Conservation (phyloP, 2,329 filamentous ascomycete genomes). For the Meredithiella fracta region DNA sequence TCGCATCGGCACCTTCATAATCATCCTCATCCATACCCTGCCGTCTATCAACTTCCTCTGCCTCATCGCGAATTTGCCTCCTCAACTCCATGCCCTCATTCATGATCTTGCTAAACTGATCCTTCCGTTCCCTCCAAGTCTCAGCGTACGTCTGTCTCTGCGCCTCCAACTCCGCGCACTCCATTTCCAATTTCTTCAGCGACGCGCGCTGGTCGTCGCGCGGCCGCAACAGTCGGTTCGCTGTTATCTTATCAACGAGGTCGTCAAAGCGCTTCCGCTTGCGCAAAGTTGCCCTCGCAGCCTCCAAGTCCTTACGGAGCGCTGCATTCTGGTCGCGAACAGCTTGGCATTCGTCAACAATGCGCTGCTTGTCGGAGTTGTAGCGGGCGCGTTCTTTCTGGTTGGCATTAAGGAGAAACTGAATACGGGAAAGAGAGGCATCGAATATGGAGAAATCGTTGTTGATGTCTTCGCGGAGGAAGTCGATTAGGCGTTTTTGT, state of each 20-base stretch:
- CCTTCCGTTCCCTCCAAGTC: conserved; percentile 70
- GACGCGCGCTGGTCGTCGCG: conserved; percentile 69
- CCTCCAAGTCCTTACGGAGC: conserved; percentile 59
- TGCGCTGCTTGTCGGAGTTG: conserved; percentile 60
- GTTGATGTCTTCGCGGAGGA: conserved; percentile 66
- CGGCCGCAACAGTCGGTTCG: conserved; percentile 60
- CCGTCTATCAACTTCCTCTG: conserved; percentile 78
- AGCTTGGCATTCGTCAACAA: conserved; percentile 58
- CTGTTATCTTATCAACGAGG: conserved; percentile 71
- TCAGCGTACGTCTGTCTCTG: conserved; percentile 68
- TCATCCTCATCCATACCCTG: conserved; percentile 63
- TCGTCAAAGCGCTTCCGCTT: conserved; percentile 77
- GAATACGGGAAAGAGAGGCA: conserved; percentile 69
- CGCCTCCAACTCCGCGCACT: conserved; percentile 72
- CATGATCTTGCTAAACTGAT: conserved; percentile 78
- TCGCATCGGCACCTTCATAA: conserved; percentile 41
- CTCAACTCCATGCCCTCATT: conserved; percentile 79
- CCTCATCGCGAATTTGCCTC: conserved; percentile 79
- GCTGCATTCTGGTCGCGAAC: conserved; percentile 60
- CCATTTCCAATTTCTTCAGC: conserved; percentile 66
- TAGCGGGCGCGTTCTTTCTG: conserved; percentile 70
- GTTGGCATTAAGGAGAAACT: conserved; percentile 74
- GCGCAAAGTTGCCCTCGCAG: conserved; percentile 56
- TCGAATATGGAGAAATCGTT: conserved; percentile 84
- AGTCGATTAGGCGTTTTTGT: conserved; percentile 34